Percentiles rank a stretch among this genome's conserved stretches.
Evolutionary conservation across 371 early-diverging fungal genomes (phyloP).

Genomic region (Paraphysoderma sedebokerense): DNA sequence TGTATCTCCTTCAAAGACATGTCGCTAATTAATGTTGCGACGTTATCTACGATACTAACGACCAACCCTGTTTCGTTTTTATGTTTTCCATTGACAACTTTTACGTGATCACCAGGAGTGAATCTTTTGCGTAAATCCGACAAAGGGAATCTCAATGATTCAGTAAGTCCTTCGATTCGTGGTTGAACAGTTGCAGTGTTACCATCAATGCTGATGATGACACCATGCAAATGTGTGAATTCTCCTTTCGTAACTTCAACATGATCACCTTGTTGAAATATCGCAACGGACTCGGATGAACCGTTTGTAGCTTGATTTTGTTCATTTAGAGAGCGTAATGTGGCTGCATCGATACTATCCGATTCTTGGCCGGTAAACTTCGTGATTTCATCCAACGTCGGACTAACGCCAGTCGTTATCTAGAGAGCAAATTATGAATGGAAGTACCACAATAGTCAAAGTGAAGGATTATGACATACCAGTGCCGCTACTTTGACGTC

Average conservation of each 20-base stretch:
- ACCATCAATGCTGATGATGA: slow-evolving; percentile 28
- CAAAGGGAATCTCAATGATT: slow-evolving; percentile 18
- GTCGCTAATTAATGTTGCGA: slow-evolving; percentile 70
- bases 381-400: slow-evolving; percentile 88
- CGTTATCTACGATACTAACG: slow-evolving; percentile 50
- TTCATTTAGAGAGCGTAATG: neutral
- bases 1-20: slow-evolving; percentile 50
- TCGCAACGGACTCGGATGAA: slow-evolving; percentile 11
- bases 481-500: slow-evolving; percentile 62
- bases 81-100: slow-evolving; percentile 79
- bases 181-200: slow-evolving; percentile 41
- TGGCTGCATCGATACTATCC: neutral
- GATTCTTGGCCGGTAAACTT: slow-evolving; percentile 36
- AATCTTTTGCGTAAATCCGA: slow-evolving; percentile 72
- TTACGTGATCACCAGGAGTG: slow-evolving; percentile 78
- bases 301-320: neutral
- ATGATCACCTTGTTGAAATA: slow-evolving; percentile 65
- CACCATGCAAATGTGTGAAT: slow-evolving; percentile 62
- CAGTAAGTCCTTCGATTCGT: slow-evolving; percentile 28
- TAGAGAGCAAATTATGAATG: neutral
- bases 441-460: neutral
- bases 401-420: slow-evolving; percentile 55
- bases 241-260: slow-evolving; percentile 84
- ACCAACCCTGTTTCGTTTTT: slow-evolving; percentile 79
- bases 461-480: slow-evolving; percentile 11